Evolutionary conservation across 2,329 filamentous ascomycete species (phyloP), one percentile per base, ranked within the genome.

Genomic region (Aureobasidium melanogenum): DNA sequence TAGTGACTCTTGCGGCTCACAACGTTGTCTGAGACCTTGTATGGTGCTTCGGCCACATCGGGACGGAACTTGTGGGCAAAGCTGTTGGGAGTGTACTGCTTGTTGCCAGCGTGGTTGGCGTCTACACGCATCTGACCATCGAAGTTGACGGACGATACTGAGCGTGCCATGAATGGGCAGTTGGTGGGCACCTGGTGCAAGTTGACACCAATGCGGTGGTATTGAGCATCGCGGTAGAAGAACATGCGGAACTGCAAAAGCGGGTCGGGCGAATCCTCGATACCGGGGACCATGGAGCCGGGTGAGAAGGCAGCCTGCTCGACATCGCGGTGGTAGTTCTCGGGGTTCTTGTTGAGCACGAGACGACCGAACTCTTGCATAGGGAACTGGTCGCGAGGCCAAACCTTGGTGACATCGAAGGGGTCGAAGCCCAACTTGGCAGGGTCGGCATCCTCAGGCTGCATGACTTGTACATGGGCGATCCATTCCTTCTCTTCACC

Each of bases 331-430:
- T 78, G 74, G 69, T 76, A 82, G 69, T 81, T 79, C 63, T 81
- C 78, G 0, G 79, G 79, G 68, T 82, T 82, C 68, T 80, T 81
- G 69, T 81, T 82, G 8, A 83, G 70, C 0, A 79, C 75, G 1
- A 82, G 71, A 17, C 74, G 74, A 3, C 80, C 80, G 54, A 82
- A 78, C 43, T 80, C 74, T 22, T 76, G 73, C 72, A 80, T 75
- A 2, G 78, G 79, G 64, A 80, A 82, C 47, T 76, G 69, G 26
- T 70, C 70, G 38, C 76, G 71, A 1, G 78, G 79, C 80, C 79
- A 82, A 58, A 81, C 73, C 67, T 82, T 82, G 38, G 80, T 82
- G 5, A 82, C 73, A 64, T 82, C 79, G 63, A 82, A 81, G 8
- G 77, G 75, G 57, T 82, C 79, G 63, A 81, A 82, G 4, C 77